Conservation (phyloP, 495 filamentous ascomycete genomes). For the Astrocystis sublimbata region DNA sequence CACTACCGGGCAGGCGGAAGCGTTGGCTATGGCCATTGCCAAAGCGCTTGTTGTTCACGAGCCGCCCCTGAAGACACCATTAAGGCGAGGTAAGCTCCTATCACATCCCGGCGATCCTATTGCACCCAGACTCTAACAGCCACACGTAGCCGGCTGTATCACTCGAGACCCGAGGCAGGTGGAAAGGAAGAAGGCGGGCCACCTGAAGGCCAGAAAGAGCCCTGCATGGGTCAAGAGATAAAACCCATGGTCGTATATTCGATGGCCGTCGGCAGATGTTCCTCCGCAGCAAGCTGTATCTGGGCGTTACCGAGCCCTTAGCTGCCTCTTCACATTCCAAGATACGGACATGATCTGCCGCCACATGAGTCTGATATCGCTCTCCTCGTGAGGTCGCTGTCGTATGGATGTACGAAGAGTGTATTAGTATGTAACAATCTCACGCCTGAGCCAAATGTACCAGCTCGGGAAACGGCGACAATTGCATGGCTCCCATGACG, state of each 20-base stretch:
- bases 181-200: conserved; percentile 97
- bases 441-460: conserved; percentile 14
- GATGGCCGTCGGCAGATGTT: neutral
- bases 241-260: neutral
- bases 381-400: conserved; percentile 13
- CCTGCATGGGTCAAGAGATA: conserved; percentile 96
- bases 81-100: conserved; percentile 77
- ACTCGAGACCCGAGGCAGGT: conserved; percentile 89
- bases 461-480: neutral
- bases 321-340: conserved; percentile 5
- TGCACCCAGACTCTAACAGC: neutral
- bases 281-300: neutral
- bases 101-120: neutral
- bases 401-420: conserved; percentile 27
- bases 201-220: conserved; percentile 96
- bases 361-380: conserved; percentile 14
- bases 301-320: neutral
- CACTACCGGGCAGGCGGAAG: conserved; percentile 92
- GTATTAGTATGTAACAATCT: conserved; percentile 32
- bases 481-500: neutral
- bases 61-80: conserved; percentile 79
- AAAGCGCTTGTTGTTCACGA: conserved; percentile 89
- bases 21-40: conserved; percentile 86
- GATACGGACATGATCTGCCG: conserved; percentile 10
- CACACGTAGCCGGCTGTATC: conserved; percentile 75